A percentile compares a stretch with the other conserved stretches of the same genome.
Conservation (phyloP, 2,329 filamentous ascomycete species). For the Talaromyces funiculosus region DNA sequence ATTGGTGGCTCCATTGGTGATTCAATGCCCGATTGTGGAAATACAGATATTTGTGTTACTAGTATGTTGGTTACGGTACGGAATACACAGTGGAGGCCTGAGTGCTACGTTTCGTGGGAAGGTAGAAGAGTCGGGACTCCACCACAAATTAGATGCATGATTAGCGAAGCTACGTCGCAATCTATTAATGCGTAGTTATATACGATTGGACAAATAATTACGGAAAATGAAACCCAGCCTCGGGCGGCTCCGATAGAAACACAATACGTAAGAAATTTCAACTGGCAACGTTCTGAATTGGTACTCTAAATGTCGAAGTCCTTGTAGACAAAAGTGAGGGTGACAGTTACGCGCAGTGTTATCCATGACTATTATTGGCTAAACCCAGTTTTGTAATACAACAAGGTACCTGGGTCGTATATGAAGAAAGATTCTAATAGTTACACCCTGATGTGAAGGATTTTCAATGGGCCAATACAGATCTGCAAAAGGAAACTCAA, state of each 20-base stretch:
- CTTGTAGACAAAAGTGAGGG: background rate
- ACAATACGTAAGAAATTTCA: background rate
- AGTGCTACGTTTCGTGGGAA: background rate
- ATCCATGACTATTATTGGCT: too few species aligned
- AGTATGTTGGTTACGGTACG: too few species aligned
- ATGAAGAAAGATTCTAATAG: background rate
- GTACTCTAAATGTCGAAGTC: background rate
- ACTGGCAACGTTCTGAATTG: background rate
- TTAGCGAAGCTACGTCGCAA: background rate
- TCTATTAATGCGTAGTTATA: too few species aligned
- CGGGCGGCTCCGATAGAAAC: background rate
- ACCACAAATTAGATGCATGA: background rate
- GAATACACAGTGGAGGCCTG: background rate
- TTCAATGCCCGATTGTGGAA: background rate
- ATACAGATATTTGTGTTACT: background rate
- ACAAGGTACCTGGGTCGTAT: background rate
- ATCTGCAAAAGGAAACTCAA: too few species aligned
- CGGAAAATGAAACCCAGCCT: background rate
- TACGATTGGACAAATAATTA: background rate
- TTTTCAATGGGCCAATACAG: too few species aligned
- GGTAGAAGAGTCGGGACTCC: background rate
- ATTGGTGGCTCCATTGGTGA: too few species aligned
- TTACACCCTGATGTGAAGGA: background rate
- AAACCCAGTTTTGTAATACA: background rate
- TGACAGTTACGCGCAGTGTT: too few species aligned